A percentile compares a stretch with the other conserved stretches of the same genome.
Conservation (phyloP, 441 rosid species). For the Hura crepitans region DNA sequence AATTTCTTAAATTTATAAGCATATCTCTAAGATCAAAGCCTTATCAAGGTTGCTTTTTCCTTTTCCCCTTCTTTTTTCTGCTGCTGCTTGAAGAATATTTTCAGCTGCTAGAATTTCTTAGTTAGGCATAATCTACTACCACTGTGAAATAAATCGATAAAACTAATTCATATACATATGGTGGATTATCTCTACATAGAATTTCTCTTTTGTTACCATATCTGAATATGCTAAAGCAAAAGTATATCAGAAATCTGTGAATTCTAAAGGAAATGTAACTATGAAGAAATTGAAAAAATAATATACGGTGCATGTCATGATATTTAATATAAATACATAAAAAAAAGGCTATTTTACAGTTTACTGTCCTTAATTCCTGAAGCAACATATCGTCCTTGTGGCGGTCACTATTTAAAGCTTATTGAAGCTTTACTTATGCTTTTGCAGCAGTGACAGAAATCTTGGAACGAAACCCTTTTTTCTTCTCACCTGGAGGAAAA, state of each 20-base stretch:
- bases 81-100: neutral
- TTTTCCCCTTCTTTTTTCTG: neutral
- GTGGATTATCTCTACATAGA: too few relatives aligned
- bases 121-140: neutral
- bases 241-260: neutral
- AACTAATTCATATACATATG: neutral
- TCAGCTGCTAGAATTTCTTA: neutral
- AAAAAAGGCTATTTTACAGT: too few relatives aligned
- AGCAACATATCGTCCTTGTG: neutral
- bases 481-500: conserved; percentile 31
- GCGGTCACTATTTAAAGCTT: neutral
- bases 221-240: neutral
- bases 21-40: neutral
- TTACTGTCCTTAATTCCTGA: neutral
- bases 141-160: neutral
- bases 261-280: neutral
- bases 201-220: neutral
- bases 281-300: neutral
- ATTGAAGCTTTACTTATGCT: conserved; percentile 13
- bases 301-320: neutral
- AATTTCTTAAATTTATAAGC: neutral
- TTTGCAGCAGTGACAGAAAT: conserved; percentile 19
- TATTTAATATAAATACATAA: neutral
- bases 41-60: neutral
- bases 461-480: conserved; percentile 28